phyloP scores from a whole-genome alignment of 768 basidiomycete genomes.

The Phlegmacium glaucopus region DNA sequence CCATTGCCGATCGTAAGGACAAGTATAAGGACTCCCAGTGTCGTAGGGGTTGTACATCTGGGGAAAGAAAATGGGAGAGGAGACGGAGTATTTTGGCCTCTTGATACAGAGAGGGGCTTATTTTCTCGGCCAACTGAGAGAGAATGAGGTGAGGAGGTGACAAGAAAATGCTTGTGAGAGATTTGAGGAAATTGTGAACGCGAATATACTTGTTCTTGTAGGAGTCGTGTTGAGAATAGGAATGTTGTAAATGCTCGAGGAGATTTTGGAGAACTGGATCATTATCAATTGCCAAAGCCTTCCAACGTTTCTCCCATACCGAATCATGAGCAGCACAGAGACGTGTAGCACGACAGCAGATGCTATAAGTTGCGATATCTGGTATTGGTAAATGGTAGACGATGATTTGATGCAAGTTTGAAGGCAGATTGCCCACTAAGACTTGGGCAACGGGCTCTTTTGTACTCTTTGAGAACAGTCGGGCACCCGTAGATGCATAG shows the following conservation, averaged over 20 bases:
- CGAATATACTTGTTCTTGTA: conserved; percentile 62
- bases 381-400: conserved; percentile 73
- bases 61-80: conserved; percentile 73
- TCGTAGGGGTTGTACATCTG: conserved; percentile 64
- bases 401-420: conserved; percentile 71
- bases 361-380: conserved; percentile 76
- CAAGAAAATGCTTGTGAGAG: conserved; percentile 54
- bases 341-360: conserved; percentile 60
- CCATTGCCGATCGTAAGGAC: conserved; percentile 73
- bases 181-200: conserved; percentile 60
- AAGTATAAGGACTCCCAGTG: conserved; percentile 60
- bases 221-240: conserved; percentile 13
- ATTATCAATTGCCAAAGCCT: conserved; percentile 48
- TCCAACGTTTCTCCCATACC: conserved; percentile 78
- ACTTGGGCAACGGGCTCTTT: conserved; percentile 4
- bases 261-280: conserved; percentile 39
- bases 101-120: conserved; percentile 41
- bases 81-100: conserved; percentile 71
- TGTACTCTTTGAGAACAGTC: conserved; percentile 21
- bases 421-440: conserved; percentile 76
- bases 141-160: conserved; percentile 68
- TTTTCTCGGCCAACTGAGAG: conserved; percentile 45
- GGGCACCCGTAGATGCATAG: conserved; percentile 35
- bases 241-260: conserved; percentile 57
- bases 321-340: conserved; percentile 65